Percentiles rank a stretch among this genome's conserved stretches.
These are phyloP conservation scores for Tulasnella sp. DNA, from an alignment of 768 basidiomycete genomes.

Conservation along the genomic window DNA sequence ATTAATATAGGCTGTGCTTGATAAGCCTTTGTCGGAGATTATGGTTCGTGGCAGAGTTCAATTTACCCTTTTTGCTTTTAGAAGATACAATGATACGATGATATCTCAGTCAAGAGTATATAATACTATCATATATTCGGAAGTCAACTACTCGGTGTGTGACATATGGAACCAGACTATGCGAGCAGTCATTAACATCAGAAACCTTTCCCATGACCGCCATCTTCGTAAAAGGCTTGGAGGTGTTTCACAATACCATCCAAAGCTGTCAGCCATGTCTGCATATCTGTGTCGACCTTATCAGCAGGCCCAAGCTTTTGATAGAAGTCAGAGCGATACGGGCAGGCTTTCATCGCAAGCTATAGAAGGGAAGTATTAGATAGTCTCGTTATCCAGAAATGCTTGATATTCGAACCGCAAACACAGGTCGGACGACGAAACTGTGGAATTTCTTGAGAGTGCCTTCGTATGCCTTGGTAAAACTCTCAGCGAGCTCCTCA, in stretches of 20 bases:
- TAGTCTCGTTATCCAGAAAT: neutral
- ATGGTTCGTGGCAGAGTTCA: too few relatives aligned
- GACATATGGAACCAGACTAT: too few relatives aligned
- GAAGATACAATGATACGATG: too few relatives aligned
- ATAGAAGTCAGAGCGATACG: constrained; percentile 46
- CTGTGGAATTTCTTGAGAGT: constrained; percentile 81
- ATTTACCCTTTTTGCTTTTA: too few relatives aligned
- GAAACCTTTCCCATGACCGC: constrained; percentile 34
- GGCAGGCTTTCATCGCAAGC: constrained; percentile 58
- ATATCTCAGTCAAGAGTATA: too few relatives aligned
- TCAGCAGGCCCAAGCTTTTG: constrained; percentile 40
- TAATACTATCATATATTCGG: too few relatives aligned
- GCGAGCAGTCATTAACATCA: too few relatives aligned
- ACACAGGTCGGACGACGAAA: constrained; percentile 48
- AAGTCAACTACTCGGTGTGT: too few relatives aligned
- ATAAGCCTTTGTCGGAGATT: too few relatives aligned
- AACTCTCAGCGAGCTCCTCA: constrained; percentile 58
- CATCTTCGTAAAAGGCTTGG: constrained; percentile 35
- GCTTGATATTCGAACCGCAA: constrained; percentile 44
- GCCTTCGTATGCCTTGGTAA: constrained; percentile 64
- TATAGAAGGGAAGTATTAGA: constrained; percentile 20
- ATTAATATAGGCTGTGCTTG: too few relatives aligned
- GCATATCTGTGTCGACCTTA: constrained; percentile 35
- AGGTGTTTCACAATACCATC: constrained; percentile 36
- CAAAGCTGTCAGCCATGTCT: constrained; percentile 42